These are phyloP conservation scores for Colletotrichum sp. DNA, from an alignment of 2,329 filamentous ascomycete genomes.

Conservation along the genomic window DNA sequence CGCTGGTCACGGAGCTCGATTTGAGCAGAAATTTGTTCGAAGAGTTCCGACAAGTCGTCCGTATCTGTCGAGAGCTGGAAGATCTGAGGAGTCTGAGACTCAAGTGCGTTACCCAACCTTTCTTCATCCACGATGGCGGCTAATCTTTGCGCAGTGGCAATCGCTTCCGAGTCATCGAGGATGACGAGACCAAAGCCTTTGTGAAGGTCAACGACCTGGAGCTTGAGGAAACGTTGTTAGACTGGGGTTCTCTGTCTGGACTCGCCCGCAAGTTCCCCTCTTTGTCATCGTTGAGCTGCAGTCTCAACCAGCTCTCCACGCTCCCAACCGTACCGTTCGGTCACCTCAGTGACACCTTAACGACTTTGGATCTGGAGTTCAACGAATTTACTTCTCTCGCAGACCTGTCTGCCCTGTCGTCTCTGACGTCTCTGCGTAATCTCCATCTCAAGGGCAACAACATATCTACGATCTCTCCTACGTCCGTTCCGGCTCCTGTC, in stretches of 20 bases:
- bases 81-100: constrained; percentile 70
- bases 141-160: constrained; percentile 66
- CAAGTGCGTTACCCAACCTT: constrained; percentile 60
- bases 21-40: constrained; percentile 85
- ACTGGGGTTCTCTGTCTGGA: constrained; percentile 67
- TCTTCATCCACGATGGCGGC: background rate
- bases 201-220: constrained; percentile 62
- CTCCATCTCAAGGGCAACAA: constrained; percentile 80
- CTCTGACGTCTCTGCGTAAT: constrained; percentile 58
- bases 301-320: constrained; percentile 61
- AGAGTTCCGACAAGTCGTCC: constrained; percentile 67
- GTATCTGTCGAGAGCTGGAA: constrained; percentile 75
- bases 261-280: constrained; percentile 58
- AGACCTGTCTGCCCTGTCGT: constrained; percentile 59
- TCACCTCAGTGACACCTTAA: constrained; percentile 56
- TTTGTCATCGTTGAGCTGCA: constrained; percentile 55
- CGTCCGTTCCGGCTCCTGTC: constrained; percentile 40
- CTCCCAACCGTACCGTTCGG: constrained; percentile 49
- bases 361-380: constrained; percentile 72
- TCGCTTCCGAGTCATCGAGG: constrained; percentile 57
- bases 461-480: constrained; percentile 53
- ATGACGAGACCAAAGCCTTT: constrained; percentile 44
- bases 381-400: constrained; percentile 69
- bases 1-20: constrained; percentile 79
- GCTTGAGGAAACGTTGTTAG: constrained; percentile 70